Evolutionary conservation across 345 rosid species (phyloP).

Genomic region (Pugionium cornutum): DNA sequence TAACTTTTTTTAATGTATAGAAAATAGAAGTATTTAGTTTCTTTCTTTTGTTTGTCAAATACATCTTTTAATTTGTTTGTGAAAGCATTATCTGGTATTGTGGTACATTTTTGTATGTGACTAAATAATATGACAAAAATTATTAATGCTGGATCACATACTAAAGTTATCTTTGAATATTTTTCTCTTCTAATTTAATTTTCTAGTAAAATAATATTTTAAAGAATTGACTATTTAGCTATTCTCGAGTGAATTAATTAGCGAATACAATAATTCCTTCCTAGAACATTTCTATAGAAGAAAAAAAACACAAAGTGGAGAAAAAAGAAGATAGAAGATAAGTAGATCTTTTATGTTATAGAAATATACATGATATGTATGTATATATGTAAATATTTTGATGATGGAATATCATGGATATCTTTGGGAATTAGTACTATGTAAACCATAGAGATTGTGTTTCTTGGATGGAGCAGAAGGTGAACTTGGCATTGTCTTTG

Average conservation of each 20-base stretch:
- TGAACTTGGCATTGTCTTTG: conserved; percentile 60
- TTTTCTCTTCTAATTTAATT: too few species aligned
- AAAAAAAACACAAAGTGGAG: neutral
- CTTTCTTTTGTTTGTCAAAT: too few species aligned
- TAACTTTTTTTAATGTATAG: too few species aligned
- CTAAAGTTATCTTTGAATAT: too few species aligned
- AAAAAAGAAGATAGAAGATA: conserved; percentile 5
- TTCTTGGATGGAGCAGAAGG: conserved; percentile 68
- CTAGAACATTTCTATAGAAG: conserved; percentile 10
- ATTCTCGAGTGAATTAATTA: conserved; percentile 21
- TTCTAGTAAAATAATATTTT: too few species aligned
- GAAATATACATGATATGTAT: conserved; percentile 10
- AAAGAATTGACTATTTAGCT: neutral
- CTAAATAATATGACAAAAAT: too few species aligned
- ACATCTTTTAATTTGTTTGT: too few species aligned
- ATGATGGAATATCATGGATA: conserved; percentile 48
- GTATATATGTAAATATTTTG: conserved; percentile 13
- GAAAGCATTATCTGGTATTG: too few species aligned
- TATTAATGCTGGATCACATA: too few species aligned
- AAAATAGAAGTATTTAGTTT: too few species aligned
- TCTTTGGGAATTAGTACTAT: conserved; percentile 36
- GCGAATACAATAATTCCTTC: conserved; percentile 22
- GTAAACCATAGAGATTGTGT: conserved; percentile 56
- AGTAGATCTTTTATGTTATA: conserved; percentile 25
- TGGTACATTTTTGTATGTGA: too few species aligned